These are phyloP conservation scores for Phytophthora parvispora DNA, from an alignment of 352 stramenopile species.

Conservation along the genomic window DNA sequence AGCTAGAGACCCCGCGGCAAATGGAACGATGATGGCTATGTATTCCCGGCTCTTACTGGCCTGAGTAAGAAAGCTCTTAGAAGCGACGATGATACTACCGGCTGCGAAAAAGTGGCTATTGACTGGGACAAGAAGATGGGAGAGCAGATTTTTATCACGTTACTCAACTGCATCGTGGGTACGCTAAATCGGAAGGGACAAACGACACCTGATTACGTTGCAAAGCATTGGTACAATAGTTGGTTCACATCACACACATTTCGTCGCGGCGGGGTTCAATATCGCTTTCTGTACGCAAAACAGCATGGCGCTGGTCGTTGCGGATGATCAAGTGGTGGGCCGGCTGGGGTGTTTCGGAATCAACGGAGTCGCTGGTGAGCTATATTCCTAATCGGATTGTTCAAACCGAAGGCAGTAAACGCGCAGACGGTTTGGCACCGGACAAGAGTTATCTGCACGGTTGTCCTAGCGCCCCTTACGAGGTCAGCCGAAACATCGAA, in stretches of 20 bases:
- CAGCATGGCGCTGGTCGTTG: conserved; percentile 11
- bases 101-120: neutral
- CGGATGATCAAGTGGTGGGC: conserved; percentile 22
- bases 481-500: neutral
- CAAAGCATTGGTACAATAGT: conserved; percentile 13
- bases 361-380: conserved; percentile 16
- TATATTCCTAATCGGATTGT: conserved; percentile 13
- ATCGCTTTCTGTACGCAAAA: conserved; percentile 14
- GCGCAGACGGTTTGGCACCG: conserved; percentile 7
- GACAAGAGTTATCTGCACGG: conserved; percentile 20
- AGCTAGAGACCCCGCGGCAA: no score
- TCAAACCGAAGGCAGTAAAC: conserved; percentile 12
- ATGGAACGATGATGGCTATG: conserved; percentile 11
- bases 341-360: conserved; percentile 20
- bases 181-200: neutral
- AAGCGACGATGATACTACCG: neutral
- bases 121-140: conserved; percentile 14
- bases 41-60: conserved; percentile 5
- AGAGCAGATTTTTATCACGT: conserved; percentile 10
- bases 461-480: conserved; percentile 8
- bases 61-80: conserved; percentile 11
- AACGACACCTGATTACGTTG: neutral
- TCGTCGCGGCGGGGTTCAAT: conserved; percentile 6
- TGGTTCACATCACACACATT: conserved; percentile 19
- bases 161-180: conserved; percentile 9